Percentiles rank a stretch among this genome's conserved stretches.
These are phyloP conservation scores for Anisodus tanguticus DNA, from an alignment of 257 asterid genomes.

Conservation along the genomic window DNA sequence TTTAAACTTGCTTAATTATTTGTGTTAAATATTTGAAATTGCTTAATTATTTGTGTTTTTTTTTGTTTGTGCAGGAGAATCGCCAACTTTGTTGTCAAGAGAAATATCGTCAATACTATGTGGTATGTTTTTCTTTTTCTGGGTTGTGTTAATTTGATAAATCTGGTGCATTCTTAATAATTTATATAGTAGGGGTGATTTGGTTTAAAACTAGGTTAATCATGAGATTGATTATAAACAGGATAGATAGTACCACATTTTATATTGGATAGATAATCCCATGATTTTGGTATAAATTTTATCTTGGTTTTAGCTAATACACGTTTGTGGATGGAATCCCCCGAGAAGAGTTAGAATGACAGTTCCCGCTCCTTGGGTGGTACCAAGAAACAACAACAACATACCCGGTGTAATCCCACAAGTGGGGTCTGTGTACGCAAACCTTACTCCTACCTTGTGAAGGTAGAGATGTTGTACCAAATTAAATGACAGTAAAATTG, in stretches of 20 bases:
- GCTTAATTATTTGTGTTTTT: background rate
- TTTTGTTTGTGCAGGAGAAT: constrained; percentile 43
- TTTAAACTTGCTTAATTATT: too few species aligned
- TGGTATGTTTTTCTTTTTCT: constrained; percentile 45
- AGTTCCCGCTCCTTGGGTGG: too few species aligned
- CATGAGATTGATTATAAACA: constrained; percentile 12
- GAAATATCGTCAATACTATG: constrained; percentile 49
- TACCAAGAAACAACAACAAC: too few species aligned
- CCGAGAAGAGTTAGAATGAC: too few species aligned
- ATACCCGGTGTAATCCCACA: too few species aligned
- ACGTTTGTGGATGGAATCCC: too few species aligned
- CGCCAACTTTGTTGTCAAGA: constrained; percentile 46
- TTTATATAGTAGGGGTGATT: background rate
- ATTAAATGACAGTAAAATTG: too few species aligned
- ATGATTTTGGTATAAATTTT: background rate
- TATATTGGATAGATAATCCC: background rate
- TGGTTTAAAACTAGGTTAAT: background rate
- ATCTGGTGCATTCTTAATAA: background rate
- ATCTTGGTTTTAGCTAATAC: background rate
- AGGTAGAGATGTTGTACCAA: too few species aligned
- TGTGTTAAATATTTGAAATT: background rate
- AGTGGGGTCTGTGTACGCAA: too few species aligned
- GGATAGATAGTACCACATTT: background rate
- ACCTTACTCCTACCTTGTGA: too few species aligned
- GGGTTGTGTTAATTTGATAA: constrained; percentile 18